Percentiles rank a stretch among this genome's conserved stretches.
These are phyloP conservation scores for Russula sp. DNA, from an alignment of 768 basidiomycete genomes.

Conservation along the genomic window DNA sequence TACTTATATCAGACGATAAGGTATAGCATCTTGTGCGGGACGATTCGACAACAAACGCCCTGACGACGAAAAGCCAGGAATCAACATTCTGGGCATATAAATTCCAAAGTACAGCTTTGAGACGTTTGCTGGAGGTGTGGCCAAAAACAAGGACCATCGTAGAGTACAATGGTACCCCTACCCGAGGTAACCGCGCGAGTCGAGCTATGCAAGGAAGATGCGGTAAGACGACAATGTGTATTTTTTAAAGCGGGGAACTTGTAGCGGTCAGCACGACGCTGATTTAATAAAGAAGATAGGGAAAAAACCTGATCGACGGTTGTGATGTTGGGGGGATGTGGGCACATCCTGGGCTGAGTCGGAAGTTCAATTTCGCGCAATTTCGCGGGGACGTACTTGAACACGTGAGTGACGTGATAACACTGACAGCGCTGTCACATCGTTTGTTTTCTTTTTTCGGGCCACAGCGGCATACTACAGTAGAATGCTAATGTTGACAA, in stretches of 20 bases:
- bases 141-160: not conserved
- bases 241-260: not conserved
- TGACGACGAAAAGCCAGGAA: not conserved
- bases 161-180: not conserved
- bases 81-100: not conserved
- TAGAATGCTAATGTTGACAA: too few relatives aligned
- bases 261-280: not conserved
- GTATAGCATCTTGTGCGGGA: not conserved
- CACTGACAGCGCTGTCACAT: too few relatives aligned
- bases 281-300: not conserved
- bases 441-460: too few relatives aligned
- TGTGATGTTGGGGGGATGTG: too few relatives aligned
- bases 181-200: not conserved
- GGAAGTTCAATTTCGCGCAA: too few relatives aligned
- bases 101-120: not conserved
- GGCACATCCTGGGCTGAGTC: too few relatives aligned
- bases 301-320: not conserved
- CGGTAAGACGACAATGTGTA: not conserved
- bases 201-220: not conserved
- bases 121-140: not conserved
- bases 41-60: not conserved
- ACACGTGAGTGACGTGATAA: too few relatives aligned
- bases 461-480: too few relatives aligned
- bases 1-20: not conserved
- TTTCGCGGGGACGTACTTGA: too few relatives aligned